Evolutionary conservation across 139 green algal species (phyloP).

Genomic region (Spirogloea muscicola): DNA sequence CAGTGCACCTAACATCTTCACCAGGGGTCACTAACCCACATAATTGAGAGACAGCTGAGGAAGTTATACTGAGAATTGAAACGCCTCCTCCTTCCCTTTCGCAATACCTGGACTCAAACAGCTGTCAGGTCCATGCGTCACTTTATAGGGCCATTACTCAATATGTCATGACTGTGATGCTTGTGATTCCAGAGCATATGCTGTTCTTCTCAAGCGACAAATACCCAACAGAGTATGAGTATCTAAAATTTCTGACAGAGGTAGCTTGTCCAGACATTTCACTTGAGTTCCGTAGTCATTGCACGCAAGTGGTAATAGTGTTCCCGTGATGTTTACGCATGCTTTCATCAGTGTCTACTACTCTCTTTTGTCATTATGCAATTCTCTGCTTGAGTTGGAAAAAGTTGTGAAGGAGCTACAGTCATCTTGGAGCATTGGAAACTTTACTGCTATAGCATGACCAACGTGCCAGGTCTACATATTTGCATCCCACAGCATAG

Average conservation of each 20-base stretch:
- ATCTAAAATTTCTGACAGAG: slow-evolving; percentile 64
- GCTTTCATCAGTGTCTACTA: not conserved
- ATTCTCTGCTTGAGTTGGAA: not conserved
- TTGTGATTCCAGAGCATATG: slow-evolving; percentile 89
- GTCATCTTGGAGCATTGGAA: not conserved
- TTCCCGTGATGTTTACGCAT: not conserved
- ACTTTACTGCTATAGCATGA: not conserved
- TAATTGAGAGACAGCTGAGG: no score
- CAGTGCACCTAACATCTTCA: no score
- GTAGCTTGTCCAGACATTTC: slow-evolving; percentile 15
- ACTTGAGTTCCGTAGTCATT: not conserved
- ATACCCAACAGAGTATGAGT: slow-evolving; percentile 74
- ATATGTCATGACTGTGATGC: no score
- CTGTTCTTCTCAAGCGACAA: slow-evolving; percentile 82
- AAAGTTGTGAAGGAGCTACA: not conserved
- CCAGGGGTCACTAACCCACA: no score
- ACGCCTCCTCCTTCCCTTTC: no score
- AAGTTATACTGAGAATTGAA: no score
- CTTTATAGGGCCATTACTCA: no score
- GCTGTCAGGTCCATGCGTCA: no score
- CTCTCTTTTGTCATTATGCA: not conserved
- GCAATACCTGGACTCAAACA: no score
- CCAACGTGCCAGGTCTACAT: not conserved
- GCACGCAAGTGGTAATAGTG: not conserved
- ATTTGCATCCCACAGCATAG: not conserved